Evolutionary conservation across 2,329 filamentous ascomycete species (phyloP).

Genomic region (Aspergillus amoenus): DNA sequence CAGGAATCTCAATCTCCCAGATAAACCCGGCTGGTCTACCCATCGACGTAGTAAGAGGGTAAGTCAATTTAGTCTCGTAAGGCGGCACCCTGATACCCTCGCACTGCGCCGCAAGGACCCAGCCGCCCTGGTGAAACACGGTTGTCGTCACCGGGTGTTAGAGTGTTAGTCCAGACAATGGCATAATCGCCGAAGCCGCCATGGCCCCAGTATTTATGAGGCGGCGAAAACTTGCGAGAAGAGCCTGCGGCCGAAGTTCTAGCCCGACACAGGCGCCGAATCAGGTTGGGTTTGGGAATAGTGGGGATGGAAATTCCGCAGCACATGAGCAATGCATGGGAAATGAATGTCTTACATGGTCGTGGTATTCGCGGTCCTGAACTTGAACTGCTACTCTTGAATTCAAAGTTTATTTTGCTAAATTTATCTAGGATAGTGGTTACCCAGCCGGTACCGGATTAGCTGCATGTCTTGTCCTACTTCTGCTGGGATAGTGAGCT

Average conservation of each 20-base stretch:
- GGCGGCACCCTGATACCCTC: neutral
- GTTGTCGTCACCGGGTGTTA: neutral
- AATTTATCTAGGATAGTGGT: neutral
- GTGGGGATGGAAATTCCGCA: neutral
- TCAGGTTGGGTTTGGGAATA: neutral
- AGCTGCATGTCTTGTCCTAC: slow-evolving; percentile 1
- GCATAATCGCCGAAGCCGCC: neutral
- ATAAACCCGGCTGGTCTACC: neutral
- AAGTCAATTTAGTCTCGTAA: neutral
- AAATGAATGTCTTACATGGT: neutral
- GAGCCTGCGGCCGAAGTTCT: neutral
- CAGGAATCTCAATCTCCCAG: neutral
- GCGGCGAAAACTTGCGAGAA: neutral
- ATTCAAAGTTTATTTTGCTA: neutral
- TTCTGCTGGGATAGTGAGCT: neutral
- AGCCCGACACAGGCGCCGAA: neutral
- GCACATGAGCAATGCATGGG: too few species aligned
- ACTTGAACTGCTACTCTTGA: neutral
- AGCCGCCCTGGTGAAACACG: neutral
- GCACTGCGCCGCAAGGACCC: neutral
- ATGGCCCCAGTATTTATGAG: neutral
- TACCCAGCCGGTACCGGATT: neutral
- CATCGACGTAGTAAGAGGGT: neutral
- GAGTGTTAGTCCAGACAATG: neutral
- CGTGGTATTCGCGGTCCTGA: neutral